These are phyloP conservation scores for Garcileccinum viscosum DNA, from an alignment of 1,284 basidiomycete species.

Conservation along the genomic window DNA sequence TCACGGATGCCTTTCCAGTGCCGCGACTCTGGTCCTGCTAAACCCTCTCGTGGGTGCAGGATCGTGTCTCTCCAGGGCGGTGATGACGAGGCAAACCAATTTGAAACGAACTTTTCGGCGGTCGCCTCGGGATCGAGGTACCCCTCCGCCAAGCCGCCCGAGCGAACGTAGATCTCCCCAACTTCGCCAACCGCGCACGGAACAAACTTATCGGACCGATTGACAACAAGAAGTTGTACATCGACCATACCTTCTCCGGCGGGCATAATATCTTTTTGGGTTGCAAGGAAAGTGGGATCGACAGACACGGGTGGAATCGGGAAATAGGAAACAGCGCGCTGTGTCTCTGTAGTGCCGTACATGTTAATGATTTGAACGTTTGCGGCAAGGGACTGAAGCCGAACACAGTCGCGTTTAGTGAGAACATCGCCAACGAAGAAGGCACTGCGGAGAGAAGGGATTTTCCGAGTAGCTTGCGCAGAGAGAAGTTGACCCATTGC, in stretches of 20 bases:
- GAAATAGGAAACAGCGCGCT: conserved; percentile 98
- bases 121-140: conserved; percentile 90
- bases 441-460: conserved; percentile 87
- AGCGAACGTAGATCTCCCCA: conserved; percentile 98
- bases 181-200: conserved; percentile 96
- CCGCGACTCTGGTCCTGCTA: conserved; percentile 72
- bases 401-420: conserved; percentile 97
- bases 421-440: conserved; percentile 99
- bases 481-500: conserved; percentile 99
- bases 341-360: conserved; percentile 99
- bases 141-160: conserved; percentile 94
- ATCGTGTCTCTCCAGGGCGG: conserved; percentile 75
- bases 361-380: conserved; percentile 99
- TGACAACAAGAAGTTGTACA: conserved; percentile 97
- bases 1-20: conserved; percentile 98
- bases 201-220: conserved; percentile 87
- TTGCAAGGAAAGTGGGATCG: conserved; percentile 90
- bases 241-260: conserved; percentile 98
- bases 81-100: conserved; percentile 81
- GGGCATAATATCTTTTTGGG: conserved; percentile 98
- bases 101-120: conserved; percentile 88
- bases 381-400: conserved; percentile 90
- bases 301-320: conserved; percentile 86
- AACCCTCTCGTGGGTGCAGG: conserved; percentile 57
- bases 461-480: conserved; percentile 90